Percentiles rank a stretch among this genome's conserved stretches.
Evolutionary conservation across 768 basidiomycete species (phyloP).

Genomic region (Mrakia hoshinonis): DNA sequence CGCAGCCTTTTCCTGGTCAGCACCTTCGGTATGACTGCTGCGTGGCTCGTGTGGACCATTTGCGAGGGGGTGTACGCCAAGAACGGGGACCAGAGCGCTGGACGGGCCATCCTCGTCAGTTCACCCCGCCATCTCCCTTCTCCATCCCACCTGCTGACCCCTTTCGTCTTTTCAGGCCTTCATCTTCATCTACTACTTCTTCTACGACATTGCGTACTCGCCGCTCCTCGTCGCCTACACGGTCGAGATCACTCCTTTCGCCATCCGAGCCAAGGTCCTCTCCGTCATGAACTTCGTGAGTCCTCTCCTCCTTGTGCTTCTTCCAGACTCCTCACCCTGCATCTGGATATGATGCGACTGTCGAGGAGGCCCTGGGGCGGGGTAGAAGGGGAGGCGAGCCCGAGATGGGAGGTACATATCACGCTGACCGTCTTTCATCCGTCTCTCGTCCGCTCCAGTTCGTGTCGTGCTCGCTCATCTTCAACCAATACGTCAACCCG

Average conservation of each 20-base stretch:
- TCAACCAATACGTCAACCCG: constrained; percentile 65
- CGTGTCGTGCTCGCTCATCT: constrained; percentile 69
- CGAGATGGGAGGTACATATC: too few relatives aligned
- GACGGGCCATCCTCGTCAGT: too few relatives aligned
- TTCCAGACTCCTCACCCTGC: too few relatives aligned
- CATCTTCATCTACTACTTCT: not conserved
- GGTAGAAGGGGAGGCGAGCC: too few relatives aligned
- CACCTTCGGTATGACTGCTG: constrained; percentile 46
- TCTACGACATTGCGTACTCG: constrained; percentile 52
- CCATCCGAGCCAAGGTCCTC: not conserved
- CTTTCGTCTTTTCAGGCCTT: too few relatives aligned
- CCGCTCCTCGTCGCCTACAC: constrained; percentile 81
- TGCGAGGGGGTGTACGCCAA: constrained; percentile 47
- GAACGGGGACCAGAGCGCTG: not conserved
- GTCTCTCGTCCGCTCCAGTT: too few relatives aligned
- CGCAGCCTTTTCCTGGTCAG: constrained; percentile 62
- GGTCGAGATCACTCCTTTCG: constrained; percentile 56
- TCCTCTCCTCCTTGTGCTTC: too few relatives aligned
- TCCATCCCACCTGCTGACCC: not conserved
- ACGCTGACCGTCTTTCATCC: too few relatives aligned
- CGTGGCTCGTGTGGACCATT: constrained; percentile 50
- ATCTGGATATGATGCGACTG: too few relatives aligned
- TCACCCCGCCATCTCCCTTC: not conserved
- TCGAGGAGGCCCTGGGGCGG: too few relatives aligned
- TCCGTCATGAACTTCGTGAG: constrained; percentile 24